These are phyloP conservation scores for Ceratocystis papillata DNA, from an alignment of 2,329 filamentous ascomycete genomes.

Conservation along the genomic window DNA sequence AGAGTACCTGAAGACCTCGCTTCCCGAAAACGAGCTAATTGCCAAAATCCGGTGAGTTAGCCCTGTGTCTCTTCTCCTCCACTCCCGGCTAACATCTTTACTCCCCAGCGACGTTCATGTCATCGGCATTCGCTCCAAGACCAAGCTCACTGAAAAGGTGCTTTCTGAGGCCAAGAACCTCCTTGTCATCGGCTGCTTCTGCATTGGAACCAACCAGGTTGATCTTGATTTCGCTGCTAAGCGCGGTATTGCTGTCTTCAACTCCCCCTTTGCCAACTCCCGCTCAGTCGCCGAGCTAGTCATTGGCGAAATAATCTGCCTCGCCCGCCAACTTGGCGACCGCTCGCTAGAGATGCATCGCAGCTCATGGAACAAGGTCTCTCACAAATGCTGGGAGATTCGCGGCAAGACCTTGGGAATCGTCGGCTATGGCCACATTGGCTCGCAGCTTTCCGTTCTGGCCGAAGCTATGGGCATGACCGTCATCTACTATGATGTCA, in stretches of 20 bases:
- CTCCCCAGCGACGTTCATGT: conserved; percentile 74
- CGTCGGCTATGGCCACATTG: conserved; percentile 94
- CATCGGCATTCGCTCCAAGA: conserved; percentile 96
- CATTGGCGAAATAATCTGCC: conserved; percentile 81
- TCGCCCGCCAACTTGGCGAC: conserved; percentile 86
- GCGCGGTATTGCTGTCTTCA: conserved; percentile 93
- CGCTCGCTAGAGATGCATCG: conserved; percentile 88
- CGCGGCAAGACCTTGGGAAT: conserved; percentile 93
- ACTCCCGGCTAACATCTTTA: background rate
- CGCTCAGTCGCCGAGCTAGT: conserved; percentile 93
- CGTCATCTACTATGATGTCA: conserved; percentile 92
- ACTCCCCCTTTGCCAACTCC: conserved; percentile 97
- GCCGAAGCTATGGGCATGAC: conserved; percentile 97
- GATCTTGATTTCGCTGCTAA: conserved; percentile 72
- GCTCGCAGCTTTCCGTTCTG: conserved; percentile 86
- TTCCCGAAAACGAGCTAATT: conserved; percentile 87
- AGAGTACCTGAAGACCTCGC: conserved; percentile 75
- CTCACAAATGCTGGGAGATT: conserved; percentile 93
- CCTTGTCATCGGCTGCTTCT: conserved; percentile 95
- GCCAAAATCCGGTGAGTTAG: conserved; percentile 75
- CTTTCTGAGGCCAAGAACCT: conserved; percentile 85
- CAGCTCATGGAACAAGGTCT: conserved; percentile 97
- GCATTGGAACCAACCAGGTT: conserved; percentile 95
- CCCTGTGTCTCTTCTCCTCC: background rate
- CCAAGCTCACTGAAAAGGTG: conserved; percentile 77